phyloP scores from a whole-genome alignment of 768 basidiomycete genomes.

The Boletales sp. region DNA sequence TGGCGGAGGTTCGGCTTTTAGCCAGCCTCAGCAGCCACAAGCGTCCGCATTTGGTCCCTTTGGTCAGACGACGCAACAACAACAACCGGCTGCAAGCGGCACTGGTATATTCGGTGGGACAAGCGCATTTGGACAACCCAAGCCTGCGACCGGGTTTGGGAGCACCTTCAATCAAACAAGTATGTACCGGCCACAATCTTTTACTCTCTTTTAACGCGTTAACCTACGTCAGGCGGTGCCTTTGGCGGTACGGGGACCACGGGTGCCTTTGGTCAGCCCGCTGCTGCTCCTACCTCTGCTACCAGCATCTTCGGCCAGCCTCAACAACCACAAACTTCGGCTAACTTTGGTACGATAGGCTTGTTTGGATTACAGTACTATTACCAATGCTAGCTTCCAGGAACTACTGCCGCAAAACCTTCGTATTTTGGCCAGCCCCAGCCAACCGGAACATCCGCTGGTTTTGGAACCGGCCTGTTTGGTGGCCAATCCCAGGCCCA shows the following conservation, averaged over 20 bases:
- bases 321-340: constrained; percentile 32
- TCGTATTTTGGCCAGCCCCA: constrained; percentile 51
- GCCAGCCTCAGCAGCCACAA: constrained; percentile 32
- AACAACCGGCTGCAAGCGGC: constrained; percentile 35
- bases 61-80: constrained; percentile 41
- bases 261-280: constrained; percentile 26
- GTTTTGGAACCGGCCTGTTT: constrained; percentile 33
- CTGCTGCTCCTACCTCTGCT: constrained; percentile 19
- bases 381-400: constrained; percentile 16
- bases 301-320: constrained; percentile 36
- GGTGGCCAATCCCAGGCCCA: constrained; percentile 26
- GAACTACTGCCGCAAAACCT: constrained; percentile 39
- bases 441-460: constrained; percentile 32
- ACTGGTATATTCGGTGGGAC: constrained; percentile 33
- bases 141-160: constrained; percentile 31
- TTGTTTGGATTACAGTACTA: constrained; percentile 2
- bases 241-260: constrained; percentile 23
- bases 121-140: constrained; percentile 28
- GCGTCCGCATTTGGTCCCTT: constrained; percentile 49
- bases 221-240: constrained; percentile 11
- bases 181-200: constrained; percentile 2
- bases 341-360: constrained; percentile 42
- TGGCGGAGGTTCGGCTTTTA: constrained; percentile 39
- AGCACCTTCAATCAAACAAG: constrained; percentile 24
- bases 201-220: constrained; percentile 1